A percentile compares a stretch with the other conserved stretches of the same genome.
These are phyloP conservation scores for Peribolospora baueri DNA, from an alignment of 768 basidiomycete genomes.

Conservation along the genomic window DNA sequence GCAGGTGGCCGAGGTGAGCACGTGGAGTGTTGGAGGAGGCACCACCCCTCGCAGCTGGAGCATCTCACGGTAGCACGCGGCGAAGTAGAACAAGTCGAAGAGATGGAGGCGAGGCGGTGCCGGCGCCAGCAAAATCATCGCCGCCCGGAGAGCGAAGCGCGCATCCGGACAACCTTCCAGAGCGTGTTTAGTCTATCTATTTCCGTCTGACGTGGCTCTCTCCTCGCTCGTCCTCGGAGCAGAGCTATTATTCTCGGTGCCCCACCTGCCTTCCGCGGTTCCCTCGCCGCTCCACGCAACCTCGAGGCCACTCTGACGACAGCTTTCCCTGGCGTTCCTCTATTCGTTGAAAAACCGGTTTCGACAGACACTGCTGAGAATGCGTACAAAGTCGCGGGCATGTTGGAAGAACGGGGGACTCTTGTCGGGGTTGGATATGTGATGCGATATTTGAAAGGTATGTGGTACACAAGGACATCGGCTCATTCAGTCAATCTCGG, in stretches of 20 bases:
- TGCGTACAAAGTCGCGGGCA: constrained; percentile 34
- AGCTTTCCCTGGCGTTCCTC: constrained; percentile 60
- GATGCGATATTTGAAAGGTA: constrained; percentile 74
- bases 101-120: neutral
- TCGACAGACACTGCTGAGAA: constrained; percentile 38
- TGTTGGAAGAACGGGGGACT: constrained; percentile 25
- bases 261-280: constrained; percentile 9
- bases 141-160: neutral
- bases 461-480: constrained; percentile 36
- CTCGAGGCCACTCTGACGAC: constrained; percentile 30
- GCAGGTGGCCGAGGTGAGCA: too few species aligned
- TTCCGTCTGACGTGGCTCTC: neutral
- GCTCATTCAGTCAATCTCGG: too few species aligned
- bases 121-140: neutral
- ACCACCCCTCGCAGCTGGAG: neutral
- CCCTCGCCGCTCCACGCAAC: constrained; percentile 1
- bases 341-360: constrained; percentile 84
- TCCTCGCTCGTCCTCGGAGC: neutral
- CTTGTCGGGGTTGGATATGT: constrained; percentile 37
- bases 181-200: neutral
- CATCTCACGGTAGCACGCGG: neutral
- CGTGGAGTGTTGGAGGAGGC: neutral
- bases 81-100: neutral
- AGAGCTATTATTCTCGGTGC: constrained; percentile 5
- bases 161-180: neutral